Conservation (phyloP, 2,329 filamentous ascomycete species). For the Ophiostoma perfectum region DNA sequence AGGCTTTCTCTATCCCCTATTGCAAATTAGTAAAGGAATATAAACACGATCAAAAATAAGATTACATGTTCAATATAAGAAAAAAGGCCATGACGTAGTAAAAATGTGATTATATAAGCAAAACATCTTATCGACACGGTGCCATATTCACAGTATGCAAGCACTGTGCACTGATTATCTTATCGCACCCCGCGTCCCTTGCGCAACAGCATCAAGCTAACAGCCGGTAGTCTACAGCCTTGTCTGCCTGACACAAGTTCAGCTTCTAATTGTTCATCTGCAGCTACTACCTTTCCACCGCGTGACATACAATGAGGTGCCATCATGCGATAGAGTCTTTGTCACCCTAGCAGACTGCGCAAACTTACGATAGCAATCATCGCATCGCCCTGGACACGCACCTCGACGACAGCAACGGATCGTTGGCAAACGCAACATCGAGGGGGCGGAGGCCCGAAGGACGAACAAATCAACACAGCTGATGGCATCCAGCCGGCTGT, state of each 20-base stretch:
- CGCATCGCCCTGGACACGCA: neutral
- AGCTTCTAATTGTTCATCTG: neutral
- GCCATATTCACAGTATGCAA: neutral
- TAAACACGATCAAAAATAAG: neutral
- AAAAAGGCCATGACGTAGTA: neutral
- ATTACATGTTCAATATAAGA: neutral
- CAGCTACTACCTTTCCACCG: neutral
- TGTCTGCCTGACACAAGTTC: neutral
- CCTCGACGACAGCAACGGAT: neutral
- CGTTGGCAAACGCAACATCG: too few species aligned
- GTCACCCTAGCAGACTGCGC: neutral
- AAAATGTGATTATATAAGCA: neutral
- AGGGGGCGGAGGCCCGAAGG: too few species aligned
- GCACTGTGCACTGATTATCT: neutral
- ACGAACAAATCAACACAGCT: neutral
- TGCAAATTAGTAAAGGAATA: neutral
- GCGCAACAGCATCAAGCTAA: neutral
- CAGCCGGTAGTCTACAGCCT: neutral
- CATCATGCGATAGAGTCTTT: neutral
- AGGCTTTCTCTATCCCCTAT: neutral
- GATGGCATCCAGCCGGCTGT: slow-evolving; percentile 1
- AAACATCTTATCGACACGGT: neutral
- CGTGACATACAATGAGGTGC: neutral
- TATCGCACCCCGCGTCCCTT: neutral
- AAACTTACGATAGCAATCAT: neutral